Percentiles rank a stretch among this genome's conserved stretches.
phyloP scores from a whole-genome alignment of 2,329 filamentous ascomycete species.

The Beauveria sp. region DNA sequence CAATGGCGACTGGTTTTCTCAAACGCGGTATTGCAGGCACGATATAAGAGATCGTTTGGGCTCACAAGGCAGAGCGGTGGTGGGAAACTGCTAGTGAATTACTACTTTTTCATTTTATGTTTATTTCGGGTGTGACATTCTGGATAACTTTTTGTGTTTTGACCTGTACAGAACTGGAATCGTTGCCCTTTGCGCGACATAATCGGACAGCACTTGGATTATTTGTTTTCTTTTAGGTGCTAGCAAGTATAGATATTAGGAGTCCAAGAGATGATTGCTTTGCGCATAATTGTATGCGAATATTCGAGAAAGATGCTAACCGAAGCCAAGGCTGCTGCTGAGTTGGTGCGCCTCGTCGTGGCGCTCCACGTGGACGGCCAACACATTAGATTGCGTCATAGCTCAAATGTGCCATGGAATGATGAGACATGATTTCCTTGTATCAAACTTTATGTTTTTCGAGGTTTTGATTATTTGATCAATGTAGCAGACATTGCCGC shows the following conservation, averaged over 20 bases:
- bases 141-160: neutral
- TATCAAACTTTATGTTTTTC: neutral
- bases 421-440: neutral
- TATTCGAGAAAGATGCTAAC: neutral
- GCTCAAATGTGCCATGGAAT: neutral
- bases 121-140: neutral
- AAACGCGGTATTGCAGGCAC: too few relatives aligned
- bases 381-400: constrained; percentile 7
- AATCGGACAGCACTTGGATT: neutral
- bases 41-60: too few relatives aligned
- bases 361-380: constrained; percentile 6
- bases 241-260: neutral
- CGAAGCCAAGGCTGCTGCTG: neutral
- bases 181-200: neutral
- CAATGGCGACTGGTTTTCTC: too few relatives aligned
- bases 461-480: neutral
- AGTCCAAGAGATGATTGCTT: neutral
- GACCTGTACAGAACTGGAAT: neutral
- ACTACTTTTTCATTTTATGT: neutral
- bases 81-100: neutral
- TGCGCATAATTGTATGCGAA: neutral
- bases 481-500: neutral
- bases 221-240: neutral
- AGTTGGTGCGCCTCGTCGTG: neutral
- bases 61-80: too few relatives aligned